A percentile compares a stretch with the other conserved stretches of the same genome.
Conservation (phyloP, 352 stramenopile species). For the Aphanomyces stellatus region DNA sequence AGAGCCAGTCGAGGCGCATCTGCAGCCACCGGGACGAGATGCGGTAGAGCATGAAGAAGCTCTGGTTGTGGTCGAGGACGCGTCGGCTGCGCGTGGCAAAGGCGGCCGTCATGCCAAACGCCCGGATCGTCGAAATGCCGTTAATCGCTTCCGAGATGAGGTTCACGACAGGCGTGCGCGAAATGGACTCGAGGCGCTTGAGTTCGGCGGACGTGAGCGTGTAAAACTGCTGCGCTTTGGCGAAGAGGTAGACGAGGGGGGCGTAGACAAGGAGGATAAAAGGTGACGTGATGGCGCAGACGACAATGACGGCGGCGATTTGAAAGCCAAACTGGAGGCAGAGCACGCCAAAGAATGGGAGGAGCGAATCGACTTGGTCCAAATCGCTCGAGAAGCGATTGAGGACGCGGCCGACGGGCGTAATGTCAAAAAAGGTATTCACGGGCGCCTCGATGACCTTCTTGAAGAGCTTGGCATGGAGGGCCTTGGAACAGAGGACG, state of each 20-base stretch:
- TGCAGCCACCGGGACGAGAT: no score
- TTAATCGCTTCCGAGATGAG: no score
- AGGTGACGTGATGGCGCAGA: constrained; percentile 52
- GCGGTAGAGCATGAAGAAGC: constrained; percentile 89
- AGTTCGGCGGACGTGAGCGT: constrained; percentile 51
- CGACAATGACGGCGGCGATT: constrained; percentile 14
- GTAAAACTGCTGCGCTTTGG: no score
- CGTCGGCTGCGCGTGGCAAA: no score
- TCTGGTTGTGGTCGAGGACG: constrained; percentile 59
- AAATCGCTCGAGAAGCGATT: constrained; percentile 28
- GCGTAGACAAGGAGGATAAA: constrained; percentile 43
- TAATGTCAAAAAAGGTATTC: not conserved
- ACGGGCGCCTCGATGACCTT: not conserved
- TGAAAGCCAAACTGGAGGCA: no score
- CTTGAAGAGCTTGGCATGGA: not conserved
- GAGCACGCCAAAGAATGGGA: not conserved
- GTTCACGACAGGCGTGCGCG: constrained; percentile 84
- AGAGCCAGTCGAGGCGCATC: constrained; percentile 78
- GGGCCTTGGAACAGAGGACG: not conserved
- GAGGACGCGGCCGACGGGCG: constrained; percentile 52
- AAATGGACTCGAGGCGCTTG: constrained; percentile 50
- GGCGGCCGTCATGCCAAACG: no score
- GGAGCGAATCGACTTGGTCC: not conserved
- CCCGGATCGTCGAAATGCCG: no score
- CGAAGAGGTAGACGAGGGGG: constrained; percentile 59